Evolutionary conservation across 2,329 filamentous ascomycete genomes (phyloP).

Genomic region (Penicillium sp.): DNA sequence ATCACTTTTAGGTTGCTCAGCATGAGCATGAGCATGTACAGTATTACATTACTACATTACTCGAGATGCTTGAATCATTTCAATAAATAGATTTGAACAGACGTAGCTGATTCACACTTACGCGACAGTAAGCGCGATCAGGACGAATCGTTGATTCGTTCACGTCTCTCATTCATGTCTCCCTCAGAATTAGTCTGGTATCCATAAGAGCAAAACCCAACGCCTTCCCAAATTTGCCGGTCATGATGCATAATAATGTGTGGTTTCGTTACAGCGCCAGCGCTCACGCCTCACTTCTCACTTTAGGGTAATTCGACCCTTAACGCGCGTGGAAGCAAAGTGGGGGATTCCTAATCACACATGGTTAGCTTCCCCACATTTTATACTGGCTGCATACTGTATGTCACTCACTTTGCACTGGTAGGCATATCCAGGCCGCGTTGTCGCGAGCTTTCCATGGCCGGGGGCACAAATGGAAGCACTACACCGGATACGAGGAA

Average conservation of each 20-base stretch:
- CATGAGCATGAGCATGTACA: background rate
- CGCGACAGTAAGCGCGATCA: background rate
- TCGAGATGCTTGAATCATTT: background rate
- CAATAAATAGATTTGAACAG: background rate
- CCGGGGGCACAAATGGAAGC: constrained; percentile 49
- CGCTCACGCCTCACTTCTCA: constrained; percentile 8
- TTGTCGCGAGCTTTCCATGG: constrained; percentile 48
- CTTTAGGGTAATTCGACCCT: background rate
- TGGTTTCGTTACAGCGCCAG: constrained; percentile 11
- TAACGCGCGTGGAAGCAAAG: constrained; percentile 47
- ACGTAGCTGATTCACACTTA: background rate
- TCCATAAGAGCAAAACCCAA: constrained; percentile 2
- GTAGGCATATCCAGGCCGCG: constrained; percentile 40
- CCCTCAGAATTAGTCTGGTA: background rate
- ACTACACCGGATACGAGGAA: constrained; percentile 47
- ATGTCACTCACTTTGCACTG: constrained; percentile 37
- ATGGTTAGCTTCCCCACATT: constrained; percentile 11
- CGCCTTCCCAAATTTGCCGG: constrained; percentile 16
- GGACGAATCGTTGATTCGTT: background rate
- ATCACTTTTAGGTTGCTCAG: background rate
- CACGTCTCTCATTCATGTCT: background rate
- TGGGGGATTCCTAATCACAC: constrained; percentile 36
- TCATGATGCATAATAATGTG: constrained; percentile 16
- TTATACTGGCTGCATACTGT: background rate
- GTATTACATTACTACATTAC: background rate